Evolutionary conservation across 805 yeast genomes (phyloP).

Genomic region (Zygosaccharomyces rouxii): DNA sequence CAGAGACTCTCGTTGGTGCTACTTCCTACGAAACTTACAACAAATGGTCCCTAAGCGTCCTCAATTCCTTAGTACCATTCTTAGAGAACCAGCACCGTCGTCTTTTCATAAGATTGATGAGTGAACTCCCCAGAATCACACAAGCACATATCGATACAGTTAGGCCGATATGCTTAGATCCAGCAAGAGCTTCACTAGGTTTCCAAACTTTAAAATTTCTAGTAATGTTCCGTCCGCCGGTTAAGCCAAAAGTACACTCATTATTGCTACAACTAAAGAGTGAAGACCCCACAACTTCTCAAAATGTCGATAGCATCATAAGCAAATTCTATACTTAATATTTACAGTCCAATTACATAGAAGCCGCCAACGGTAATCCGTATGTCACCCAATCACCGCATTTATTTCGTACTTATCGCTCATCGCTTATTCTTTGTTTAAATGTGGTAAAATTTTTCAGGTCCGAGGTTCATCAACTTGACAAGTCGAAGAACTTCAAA

Average conservation of each 20-base stretch:
- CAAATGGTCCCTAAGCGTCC: constrained; percentile 62
- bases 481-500: neutral
- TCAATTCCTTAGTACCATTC: constrained; percentile 80
- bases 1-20: constrained; percentile 37
- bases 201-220: constrained; percentile 76
- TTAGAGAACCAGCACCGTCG: constrained; percentile 78
- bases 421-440: constrained; percentile 4
- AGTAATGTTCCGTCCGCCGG: constrained; percentile 89
- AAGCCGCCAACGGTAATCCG: neutral
- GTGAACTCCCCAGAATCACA: constrained; percentile 80
- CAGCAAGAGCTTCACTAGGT: constrained; percentile 75
- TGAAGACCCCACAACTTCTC: constrained; percentile 25
- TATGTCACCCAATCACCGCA: constrained; percentile 12
- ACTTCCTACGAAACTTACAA: constrained; percentile 40
- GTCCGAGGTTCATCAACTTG: constrained; percentile 1
- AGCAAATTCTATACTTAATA: constrained; percentile 21
- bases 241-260: constrained; percentile 38
- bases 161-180: constrained; percentile 76
- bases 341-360: too few relatives aligned
- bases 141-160: constrained; percentile 58
- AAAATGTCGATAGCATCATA: constrained; percentile 28
- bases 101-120: constrained; percentile 71
- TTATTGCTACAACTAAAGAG: constrained; percentile 25
- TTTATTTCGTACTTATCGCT: neutral
- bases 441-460: constrained; percentile 5